Percentiles rank a stretch among this genome's conserved stretches.
These are phyloP conservation scores for Skeletonema costatum DNA, from an alignment of 108 stramenopile species.

Conservation along the genomic window DNA sequence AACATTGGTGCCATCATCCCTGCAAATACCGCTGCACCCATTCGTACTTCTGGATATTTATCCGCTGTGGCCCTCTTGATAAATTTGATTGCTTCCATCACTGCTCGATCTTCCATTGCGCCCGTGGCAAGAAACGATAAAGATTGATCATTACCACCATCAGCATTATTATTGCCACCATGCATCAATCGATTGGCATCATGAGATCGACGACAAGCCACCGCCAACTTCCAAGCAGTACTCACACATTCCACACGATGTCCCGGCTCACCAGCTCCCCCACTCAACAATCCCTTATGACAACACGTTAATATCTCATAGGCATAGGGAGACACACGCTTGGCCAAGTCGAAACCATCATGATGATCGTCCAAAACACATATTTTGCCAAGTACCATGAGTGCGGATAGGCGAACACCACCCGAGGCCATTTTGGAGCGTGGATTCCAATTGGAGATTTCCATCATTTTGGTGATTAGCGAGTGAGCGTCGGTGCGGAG, in stretches of 20 bases:
- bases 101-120: conserved; percentile 73
- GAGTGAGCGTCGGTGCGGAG: conserved; percentile 62
- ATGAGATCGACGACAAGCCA: conserved; percentile 64
- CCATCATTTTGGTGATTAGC: conserved; percentile 75
- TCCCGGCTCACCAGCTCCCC: conserved; percentile 64
- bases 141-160: background rate
- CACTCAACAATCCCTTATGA: conserved; percentile 64
- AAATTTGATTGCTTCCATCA: conserved; percentile 68
- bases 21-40: conserved; percentile 60
- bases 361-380: conserved; percentile 52
- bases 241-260: conserved; percentile 71
- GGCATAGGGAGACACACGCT: conserved; percentile 66
- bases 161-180: background rate
- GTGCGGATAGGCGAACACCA: conserved; percentile 74
- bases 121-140: conserved; percentile 54
- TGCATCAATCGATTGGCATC: conserved; percentile 26
- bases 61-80: conserved; percentile 65
- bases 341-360: conserved; percentile 20
- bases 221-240: conserved; percentile 55
- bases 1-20: conserved; percentile 66
- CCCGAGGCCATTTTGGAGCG: conserved; percentile 71
- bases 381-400: conserved; percentile 59
- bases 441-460: conserved; percentile 73
- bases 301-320: conserved; percentile 70
- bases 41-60: conserved; percentile 81